Conservation (phyloP, 169 alveolate species). For the Toxoplasma gondii region DNA sequence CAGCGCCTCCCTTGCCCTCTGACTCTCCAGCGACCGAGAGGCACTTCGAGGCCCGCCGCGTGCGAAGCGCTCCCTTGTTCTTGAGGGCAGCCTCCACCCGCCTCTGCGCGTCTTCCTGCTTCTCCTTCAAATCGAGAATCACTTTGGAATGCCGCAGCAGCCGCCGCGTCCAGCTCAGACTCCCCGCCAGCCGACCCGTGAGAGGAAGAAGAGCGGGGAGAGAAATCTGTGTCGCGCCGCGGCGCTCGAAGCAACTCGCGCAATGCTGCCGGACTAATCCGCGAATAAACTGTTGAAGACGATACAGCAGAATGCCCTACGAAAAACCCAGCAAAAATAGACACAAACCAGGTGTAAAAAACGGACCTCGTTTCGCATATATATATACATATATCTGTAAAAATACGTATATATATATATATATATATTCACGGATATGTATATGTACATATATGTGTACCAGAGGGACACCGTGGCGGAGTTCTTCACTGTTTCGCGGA, state of each 20-base stretch:
- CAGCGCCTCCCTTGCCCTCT: background rate
- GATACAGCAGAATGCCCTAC: slow-evolving; percentile 4
- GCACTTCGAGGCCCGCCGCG: background rate
- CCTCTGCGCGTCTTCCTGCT: background rate
- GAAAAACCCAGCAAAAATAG: background rate
- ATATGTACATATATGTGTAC: background rate
- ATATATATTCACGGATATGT: background rate
- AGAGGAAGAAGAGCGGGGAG: slow-evolving; percentile 29
- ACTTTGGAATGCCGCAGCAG: background rate
- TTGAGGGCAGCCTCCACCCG: background rate
- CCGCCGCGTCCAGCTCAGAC: slow-evolving; percentile 25
- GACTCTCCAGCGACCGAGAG: background rate
- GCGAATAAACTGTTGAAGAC: slow-evolving; percentile 16
- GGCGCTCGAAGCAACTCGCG: slow-evolving; percentile 26
- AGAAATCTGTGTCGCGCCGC: background rate
- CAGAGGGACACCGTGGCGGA: too few species aligned
- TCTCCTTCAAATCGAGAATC: background rate
- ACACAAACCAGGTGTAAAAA: background rate
- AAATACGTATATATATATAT: background rate
- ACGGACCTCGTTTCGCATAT: background rate
- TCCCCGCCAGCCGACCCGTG: slow-evolving; percentile 13
- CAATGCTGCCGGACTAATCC: slow-evolving; percentile 23
- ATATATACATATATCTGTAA: background rate
- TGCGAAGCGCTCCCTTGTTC: background rate
- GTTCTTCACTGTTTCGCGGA: too few species aligned